Percentiles rank a stretch among this genome's conserved stretches.
Conservation (phyloP, 2,329 filamentous ascomycete genomes). For the Coniochaeta sp. region DNA sequence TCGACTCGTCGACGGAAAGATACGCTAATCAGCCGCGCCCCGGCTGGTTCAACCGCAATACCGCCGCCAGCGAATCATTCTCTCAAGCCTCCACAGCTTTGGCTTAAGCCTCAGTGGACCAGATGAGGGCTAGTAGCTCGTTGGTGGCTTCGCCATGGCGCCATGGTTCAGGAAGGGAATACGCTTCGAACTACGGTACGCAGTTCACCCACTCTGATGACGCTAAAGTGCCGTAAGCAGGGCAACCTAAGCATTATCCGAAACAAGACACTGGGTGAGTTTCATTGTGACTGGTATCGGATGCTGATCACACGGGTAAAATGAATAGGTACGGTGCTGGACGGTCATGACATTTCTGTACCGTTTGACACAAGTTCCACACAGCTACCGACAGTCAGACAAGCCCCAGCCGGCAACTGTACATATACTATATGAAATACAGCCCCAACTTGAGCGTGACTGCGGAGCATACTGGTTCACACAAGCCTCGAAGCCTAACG, state of each 20-base stretch:
- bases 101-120: not conserved
- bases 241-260: not conserved
- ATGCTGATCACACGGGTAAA: too few relatives aligned
- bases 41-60: constrained; percentile 1
- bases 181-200: not conserved
- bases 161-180: not conserved
- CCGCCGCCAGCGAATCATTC: not conserved
- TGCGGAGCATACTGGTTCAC: not conserved
- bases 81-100: not conserved
- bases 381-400: too few relatives aligned
- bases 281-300: too few relatives aligned
- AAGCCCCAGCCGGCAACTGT: not conserved
- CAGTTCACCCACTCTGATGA: not conserved
- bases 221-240: not conserved
- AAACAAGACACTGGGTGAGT: too few relatives aligned
- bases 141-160: not conserved
- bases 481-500: not conserved
- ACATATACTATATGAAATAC: not conserved
- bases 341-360: not conserved
- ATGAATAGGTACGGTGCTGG: too few relatives aligned
- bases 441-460: not conserved
- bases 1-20: too few relatives aligned
- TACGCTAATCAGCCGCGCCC: not conserved
- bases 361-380: not conserved
- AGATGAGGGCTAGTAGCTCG: not conserved